Conservation (phyloP, 2,329 filamentous ascomycete species). For the Leptographium wingfieldii region DNA sequence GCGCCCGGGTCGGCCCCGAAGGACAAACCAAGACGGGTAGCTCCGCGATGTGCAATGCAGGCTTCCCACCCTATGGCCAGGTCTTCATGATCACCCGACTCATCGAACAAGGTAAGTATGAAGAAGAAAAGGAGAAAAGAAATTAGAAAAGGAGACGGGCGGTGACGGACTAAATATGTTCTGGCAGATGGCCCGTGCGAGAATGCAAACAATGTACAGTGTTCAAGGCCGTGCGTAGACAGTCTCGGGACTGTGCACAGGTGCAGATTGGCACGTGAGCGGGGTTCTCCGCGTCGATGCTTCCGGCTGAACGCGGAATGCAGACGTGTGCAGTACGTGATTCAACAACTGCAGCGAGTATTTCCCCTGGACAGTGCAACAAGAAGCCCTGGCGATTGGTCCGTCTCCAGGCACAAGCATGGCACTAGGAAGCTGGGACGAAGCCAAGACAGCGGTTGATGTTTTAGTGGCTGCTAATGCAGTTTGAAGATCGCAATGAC, state of each 20-base stretch:
- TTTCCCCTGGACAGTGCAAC: neutral
- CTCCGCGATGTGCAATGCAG: slow-evolving; percentile 16
- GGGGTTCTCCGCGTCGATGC: neutral
- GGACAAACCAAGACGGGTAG: slow-evolving; percentile 16
- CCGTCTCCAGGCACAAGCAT: neutral
- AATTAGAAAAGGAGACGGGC: slow-evolving; percentile 2
- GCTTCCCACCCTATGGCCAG: slow-evolving; percentile 16
- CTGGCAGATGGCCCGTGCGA: slow-evolving; percentile 8
- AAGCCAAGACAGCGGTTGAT: neutral
- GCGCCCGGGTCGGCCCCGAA: slow-evolving; percentile 15
- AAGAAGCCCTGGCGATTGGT: neutral
- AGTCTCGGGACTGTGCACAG: neutral
- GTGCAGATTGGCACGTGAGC: neutral
- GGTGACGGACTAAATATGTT: neutral
- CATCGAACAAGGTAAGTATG: slow-evolving; percentile 17
- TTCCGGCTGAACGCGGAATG: neutral
- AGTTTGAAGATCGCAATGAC: neutral
- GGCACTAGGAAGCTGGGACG: neutral
- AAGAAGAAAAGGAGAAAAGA: slow-evolving; percentile 10
- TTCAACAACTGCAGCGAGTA: neutral
- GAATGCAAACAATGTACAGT: neutral
- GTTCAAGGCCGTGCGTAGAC: neutral
- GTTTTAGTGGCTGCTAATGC: neutral
- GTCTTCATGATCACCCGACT: slow-evolving; percentile 16
- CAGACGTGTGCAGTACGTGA: neutral